Conservation (phyloP, 2,329 filamentous ascomycete genomes). For the Trichoderma sp. region DNA sequence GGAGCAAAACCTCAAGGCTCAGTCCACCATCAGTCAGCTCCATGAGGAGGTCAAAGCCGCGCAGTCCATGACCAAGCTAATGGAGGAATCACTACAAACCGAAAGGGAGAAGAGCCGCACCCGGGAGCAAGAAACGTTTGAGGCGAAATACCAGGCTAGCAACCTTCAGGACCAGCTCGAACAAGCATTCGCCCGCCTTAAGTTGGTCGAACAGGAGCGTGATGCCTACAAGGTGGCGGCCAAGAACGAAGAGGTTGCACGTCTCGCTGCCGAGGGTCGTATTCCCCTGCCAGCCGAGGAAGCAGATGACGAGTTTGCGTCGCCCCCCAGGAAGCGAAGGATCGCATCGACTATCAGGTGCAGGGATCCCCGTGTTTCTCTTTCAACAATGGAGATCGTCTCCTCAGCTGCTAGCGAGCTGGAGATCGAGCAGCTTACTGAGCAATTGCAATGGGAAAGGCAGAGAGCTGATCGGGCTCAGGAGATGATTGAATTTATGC, state of each 20-base stretch:
- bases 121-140: conserved; percentile 67
- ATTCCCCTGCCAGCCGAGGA: conserved; percentile 62
- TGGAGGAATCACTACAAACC: conserved; percentile 58
- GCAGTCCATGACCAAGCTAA: conserved; percentile 50
- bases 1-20: conserved; percentile 70
- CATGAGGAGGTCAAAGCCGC: conserved; percentile 69
- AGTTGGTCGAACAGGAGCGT: conserved; percentile 68
- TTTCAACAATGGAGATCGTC: conserved; percentile 48
- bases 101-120: conserved; percentile 61
- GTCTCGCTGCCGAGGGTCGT: conserved; percentile 68
- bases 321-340: conserved; percentile 50
- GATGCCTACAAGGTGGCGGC: conserved; percentile 70
- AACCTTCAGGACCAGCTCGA: conserved; percentile 65
- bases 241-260: conserved; percentile 69
- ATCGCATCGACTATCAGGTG: conserved; percentile 25
- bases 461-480: conserved; percentile 65
- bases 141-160: conserved; percentile 63
- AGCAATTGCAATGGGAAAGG: conserved; percentile 55
- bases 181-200: conserved; percentile 60
- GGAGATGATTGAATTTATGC: conserved; percentile 72
- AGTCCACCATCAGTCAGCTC: conserved; percentile 64
- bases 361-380: conserved; percentile 43
- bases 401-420: conserved; percentile 55
- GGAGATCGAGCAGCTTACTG: conserved; percentile 57
- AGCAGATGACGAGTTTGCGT: conserved; percentile 60